Evolutionary conservation across 352 stramenopile species (phyloP).

Genomic region (Phytophthora quininea): DNA sequence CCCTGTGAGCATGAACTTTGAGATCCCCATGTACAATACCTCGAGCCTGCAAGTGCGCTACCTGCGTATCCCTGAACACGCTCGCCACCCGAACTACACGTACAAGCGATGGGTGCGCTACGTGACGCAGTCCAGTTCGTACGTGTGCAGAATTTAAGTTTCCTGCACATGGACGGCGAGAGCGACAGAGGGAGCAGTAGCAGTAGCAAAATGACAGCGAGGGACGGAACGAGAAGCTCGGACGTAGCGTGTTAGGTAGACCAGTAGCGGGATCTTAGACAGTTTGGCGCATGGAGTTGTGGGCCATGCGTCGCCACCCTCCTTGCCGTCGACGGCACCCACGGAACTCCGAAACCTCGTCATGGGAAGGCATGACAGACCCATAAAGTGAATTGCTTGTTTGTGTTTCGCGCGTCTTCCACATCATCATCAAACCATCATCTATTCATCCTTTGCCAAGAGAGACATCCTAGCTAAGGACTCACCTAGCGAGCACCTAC

Average conservation of each 20-base stretch:
- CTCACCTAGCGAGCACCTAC: conserved; percentile 4
- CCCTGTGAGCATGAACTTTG: conserved; percentile 98
- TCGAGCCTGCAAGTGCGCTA: conserved; percentile 98
- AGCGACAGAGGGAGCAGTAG: conserved; percentile 11
- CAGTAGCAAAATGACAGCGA: conserved; percentile 12
- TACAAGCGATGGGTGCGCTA: conserved; percentile 99
- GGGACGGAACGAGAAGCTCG: conserved; percentile 11
- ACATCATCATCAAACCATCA: conserved; percentile 22
- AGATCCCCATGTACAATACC: conserved; percentile 99
- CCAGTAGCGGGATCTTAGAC: conserved; percentile 39
- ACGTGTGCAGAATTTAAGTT: conserved; percentile 96
- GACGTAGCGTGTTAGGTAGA: conserved; percentile 23
- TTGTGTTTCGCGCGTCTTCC: conserved; percentile 33
- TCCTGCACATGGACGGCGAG: conserved; percentile 7
- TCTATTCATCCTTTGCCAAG: conserved; percentile 16
- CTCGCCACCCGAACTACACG: conserved; percentile 95
- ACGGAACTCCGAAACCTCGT: conserved; percentile 27
- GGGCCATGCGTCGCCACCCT: conserved; percentile 15
- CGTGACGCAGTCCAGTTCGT: conserved; percentile 98
- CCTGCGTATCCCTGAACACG: conserved; percentile 96
- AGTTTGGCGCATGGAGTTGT: conserved; percentile 34
- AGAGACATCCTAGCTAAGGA: not conserved
- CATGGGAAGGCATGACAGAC: conserved; percentile 27
- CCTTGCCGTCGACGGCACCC: conserved; percentile 22
- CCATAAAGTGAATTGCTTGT: conserved; percentile 38